Percentiles rank a stretch among this genome's conserved stretches.
Conservation (phyloP, 176 grass and related monocot species). For the Aegilops umbellulata region DNA sequence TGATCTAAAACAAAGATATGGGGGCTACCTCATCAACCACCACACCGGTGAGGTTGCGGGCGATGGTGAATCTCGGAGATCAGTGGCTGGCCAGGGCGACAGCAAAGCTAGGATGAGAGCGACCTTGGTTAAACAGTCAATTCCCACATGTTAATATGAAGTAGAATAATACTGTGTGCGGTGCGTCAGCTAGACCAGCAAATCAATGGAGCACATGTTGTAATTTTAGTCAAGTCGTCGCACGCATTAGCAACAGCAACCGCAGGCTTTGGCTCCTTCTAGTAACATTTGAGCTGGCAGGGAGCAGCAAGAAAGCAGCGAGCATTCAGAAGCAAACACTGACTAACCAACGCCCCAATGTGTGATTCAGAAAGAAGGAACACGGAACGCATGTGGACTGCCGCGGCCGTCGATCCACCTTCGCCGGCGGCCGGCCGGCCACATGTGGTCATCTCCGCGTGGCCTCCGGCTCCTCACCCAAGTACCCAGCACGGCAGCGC, state of each 20-base stretch:
- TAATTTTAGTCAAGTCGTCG: not conserved
- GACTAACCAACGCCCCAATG: not conserved
- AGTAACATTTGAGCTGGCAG: not conserved
- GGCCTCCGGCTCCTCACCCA: not conserved
- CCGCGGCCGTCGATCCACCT: not conserved
- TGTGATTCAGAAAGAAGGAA: not conserved
- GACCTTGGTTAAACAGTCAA: not conserved
- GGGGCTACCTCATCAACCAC: not conserved
- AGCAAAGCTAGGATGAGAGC: not conserved
- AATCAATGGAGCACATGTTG: constrained; percentile 3
- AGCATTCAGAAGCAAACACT: constrained; percentile 1
- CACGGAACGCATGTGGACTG: not conserved
- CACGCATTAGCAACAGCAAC: not conserved
- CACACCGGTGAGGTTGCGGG: not conserved
- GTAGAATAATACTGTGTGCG: not conserved
- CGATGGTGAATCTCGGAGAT: not conserved
- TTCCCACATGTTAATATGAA: not conserved
- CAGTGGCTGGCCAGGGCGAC: not conserved
- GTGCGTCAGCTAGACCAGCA: not conserved
- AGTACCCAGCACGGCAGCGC: not conserved
- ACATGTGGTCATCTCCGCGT: not conserved
- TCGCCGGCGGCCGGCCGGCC: not conserved
- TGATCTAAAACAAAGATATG: constrained; percentile 14
- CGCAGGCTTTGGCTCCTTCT: not conserved
- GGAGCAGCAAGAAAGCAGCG: not conserved